Base-by-base conservation (phyloP, 2,329 filamentous ascomycete genomes). In the Penicillium sp. region DNA sequence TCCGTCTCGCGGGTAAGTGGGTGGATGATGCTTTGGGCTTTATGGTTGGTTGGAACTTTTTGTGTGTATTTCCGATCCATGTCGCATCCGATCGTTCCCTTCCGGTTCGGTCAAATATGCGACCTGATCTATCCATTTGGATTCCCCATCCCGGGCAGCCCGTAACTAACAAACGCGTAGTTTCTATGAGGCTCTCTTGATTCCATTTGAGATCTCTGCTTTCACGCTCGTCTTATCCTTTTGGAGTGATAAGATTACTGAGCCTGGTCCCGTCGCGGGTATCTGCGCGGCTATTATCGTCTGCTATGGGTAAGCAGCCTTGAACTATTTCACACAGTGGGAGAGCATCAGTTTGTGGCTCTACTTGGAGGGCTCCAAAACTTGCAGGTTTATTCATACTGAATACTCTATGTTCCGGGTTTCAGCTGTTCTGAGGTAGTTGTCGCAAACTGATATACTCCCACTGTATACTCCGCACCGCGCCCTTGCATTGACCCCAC, bases 41-140 rank as follows among this genome's bases (percentile, higher is more conserved):
- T 48, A 71, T 72, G 58, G 69, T 70, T 36, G 74, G 73, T 17
- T 78, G 75, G 74, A 79, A 78, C 59, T 79, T 78, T 62, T 78
- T 77, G 59, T 62, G 39, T 49, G 59, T 56, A 8, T 18, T 33
- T 30, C 26, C 23, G n/a, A n/a, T n/a, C n/a, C n/a, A n/a, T n/a
- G 26, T 26, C 26, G n/a, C 44, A 32, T 26, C n/a, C n/a, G 21
- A 17, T 40, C 23, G 8, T 20, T 36, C 17, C 40, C 39, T 24
- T 34, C 3, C 23, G 15, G 13, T 15, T 2, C 3, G 24, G 13
- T 33, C 4, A n/a, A n/a, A n/a, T n/a, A n/a, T n/a, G n/a, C n/a
- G n/a, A n/a, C n/a, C n/a, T n/a, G n/a, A n/a, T n/a, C n/a, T n/a
- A n/a, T n/a, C n/a, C n/a, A n/a, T n/a, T n/a, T n/a, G n/a, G n/a